Evolutionary conservation across 345 rosid species (phyloP).

Genomic region (Cochlearia excelsa): DNA sequence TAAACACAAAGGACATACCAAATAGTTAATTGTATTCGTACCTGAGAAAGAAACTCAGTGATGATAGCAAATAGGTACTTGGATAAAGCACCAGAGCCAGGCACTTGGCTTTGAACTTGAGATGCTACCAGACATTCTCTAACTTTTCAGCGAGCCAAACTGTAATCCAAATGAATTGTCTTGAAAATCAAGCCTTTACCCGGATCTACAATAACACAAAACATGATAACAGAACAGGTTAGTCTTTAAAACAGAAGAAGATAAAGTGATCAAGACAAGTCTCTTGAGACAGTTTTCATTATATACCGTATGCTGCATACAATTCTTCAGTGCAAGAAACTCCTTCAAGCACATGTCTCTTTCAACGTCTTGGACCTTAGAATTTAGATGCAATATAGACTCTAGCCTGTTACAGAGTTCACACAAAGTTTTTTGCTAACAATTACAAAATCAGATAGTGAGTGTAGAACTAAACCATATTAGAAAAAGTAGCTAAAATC

Average conservation of each 20-base stretch:
- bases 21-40: no score
- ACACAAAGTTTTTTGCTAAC: background rate
- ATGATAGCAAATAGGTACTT: slow-evolving; percentile 1
- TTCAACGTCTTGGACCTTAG: slow-evolving; percentile 82
- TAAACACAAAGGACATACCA: no score
- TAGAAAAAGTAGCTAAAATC: slow-evolving; percentile 72
- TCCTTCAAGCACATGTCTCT: slow-evolving; percentile 84
- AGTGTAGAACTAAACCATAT: slow-evolving; percentile 54
- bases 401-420: slow-evolving; percentile 56
- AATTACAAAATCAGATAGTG: slow-evolving; percentile 2
- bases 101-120: slow-evolving; percentile 63
- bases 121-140: slow-evolving; percentile 52
- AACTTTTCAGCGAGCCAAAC: slow-evolving; percentile 19
- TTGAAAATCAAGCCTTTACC: slow-evolving; percentile 40
- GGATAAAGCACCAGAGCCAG: slow-evolving; percentile 67
- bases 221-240: slow-evolving; percentile 24
- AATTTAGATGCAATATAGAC: slow-evolving; percentile 82
- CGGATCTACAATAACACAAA: slow-evolving; percentile 47
- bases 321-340: slow-evolving; percentile 70
- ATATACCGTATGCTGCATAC: slow-evolving; percentile 90
- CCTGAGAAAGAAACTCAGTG: no score
- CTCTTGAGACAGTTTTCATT: slow-evolving; percentile 9
- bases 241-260: slow-evolving; percentile 5
- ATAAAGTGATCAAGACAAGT: background rate
- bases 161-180: background rate